Evolutionary conservation across 2,329 filamentous ascomycete genomes (phyloP), one percentile per base, ranked within the genome.

Genomic region (Pyrenophora graminea): DNA sequence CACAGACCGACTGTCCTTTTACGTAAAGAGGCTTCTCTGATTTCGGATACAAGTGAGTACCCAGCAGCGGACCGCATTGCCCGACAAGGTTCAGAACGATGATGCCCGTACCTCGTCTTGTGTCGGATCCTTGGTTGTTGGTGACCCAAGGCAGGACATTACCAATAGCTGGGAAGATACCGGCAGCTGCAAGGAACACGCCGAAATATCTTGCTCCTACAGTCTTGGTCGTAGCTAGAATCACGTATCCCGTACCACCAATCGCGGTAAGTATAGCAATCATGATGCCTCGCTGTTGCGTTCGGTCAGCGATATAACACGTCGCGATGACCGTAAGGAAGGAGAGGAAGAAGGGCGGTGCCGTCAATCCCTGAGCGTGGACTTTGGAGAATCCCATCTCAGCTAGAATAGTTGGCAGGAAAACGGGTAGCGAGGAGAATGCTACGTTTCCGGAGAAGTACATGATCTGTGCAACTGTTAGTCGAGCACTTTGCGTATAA

Each of bases 111-210:
- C 87, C 87, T 2, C 86, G 80, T 40, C 87, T 84, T 2, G 85
- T 86, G 63, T 88, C 85, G 32, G 78, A 83, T 12, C 86, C 86
- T 69, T 89, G 85, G 66, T 89, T 89, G 67, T 89, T 81, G 2
- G 87, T 70, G 1, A 88, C 86, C 69, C 87, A 88, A 0, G 87
- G 86, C 31, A 91, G 80, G 7, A 88, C 86, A 56, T 89, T 88
- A 3, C 84, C 83, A 30, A 90, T 85, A 61, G 81, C 82, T 0
- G 86, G 84, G 39, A 90, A 86, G 19, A 90, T 81, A 9, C 85
- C 85, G 2, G 77, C 79, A 0, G 84, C 81, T 4, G 84, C 83
- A 12, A 82, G 62, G 65, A 81, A 82, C 1, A 80, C 76, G 3
- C 78, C 80, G 36, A 78, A 73, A 61, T 84, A 84, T n/a, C 79